Evolutionary conservation across 23 red algal species (phyloP).

Genomic region (Gracilaria vermiculophylla): DNA sequence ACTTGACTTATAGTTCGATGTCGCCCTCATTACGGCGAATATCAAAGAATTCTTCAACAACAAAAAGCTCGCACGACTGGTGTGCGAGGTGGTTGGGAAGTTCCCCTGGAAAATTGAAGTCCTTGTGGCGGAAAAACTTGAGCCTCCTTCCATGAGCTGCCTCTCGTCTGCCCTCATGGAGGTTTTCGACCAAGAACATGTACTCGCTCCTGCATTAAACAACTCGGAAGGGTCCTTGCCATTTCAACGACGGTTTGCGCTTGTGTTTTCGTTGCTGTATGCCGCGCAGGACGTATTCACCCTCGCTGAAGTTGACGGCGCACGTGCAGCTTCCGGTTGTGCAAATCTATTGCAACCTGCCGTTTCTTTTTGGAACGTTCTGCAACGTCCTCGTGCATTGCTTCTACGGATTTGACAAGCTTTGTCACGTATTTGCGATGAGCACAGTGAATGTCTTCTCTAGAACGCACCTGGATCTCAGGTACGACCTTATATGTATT

Average conservation of each 20-base stretch:
- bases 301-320: not conserved
- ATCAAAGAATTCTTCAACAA: too few species aligned
- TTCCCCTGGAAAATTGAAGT: conserved; percentile 9
- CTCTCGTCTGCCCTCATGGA: too few species aligned
- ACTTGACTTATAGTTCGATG: too few species aligned
- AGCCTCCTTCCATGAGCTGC: too few species aligned
- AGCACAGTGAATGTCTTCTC: not conserved
- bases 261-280: not conserved
- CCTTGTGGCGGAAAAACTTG: conserved; percentile 22
- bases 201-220: not conserved
- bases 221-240: not conserved
- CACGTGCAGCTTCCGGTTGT: not conserved
- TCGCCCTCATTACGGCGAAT: too few species aligned
- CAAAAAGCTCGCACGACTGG: too few species aligned
- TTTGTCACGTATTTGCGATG: not conserved
- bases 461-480: not conserved
- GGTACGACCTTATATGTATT: not conserved
- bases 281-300: conserved; percentile 5
- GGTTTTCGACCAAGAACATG: conserved; percentile 39
- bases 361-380: not conserved
- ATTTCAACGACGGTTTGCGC: conserved; percentile 4
- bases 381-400: not conserved
- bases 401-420: too few species aligned
- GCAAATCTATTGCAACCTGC: not conserved
- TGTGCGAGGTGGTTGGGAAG: conserved; percentile 5